Percentiles rank a stretch among this genome's conserved stretches.
Conservation (phyloP, 2,329 filamentous ascomycete species). For the Hymenoscyphus infarciens region DNA sequence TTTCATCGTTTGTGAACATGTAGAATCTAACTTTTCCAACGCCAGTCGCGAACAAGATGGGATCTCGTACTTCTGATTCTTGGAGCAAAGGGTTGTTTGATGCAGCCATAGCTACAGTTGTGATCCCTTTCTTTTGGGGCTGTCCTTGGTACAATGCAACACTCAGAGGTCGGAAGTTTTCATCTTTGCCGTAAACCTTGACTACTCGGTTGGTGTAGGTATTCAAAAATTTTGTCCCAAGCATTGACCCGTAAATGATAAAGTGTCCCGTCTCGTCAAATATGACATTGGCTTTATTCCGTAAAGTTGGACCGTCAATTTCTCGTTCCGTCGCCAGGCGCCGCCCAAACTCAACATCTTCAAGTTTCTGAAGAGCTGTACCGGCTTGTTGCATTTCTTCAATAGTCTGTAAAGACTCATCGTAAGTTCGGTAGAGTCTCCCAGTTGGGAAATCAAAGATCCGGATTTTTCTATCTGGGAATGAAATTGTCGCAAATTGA, state of each 20-base stretch:
- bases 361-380: conserved; percentile 73
- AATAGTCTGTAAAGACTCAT: conserved; percentile 85
- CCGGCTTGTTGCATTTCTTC: conserved; percentile 97
- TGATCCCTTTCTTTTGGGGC: conserved; percentile 87
- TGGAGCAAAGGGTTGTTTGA: conserved; percentile 89
- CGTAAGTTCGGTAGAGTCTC: conserved; percentile 88
- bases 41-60: conserved; percentile 80
- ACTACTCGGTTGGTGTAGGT: conserved; percentile 91
- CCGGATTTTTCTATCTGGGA: conserved; percentile 89
- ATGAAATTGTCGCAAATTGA: conserved; percentile 83
- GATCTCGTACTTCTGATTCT: conserved; percentile 86
- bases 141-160: conserved; percentile 90
- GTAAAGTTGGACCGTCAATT: conserved; percentile 66
- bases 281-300: conserved; percentile 75
- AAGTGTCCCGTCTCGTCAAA: conserved; percentile 98
- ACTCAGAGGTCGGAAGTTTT: conserved; percentile 79
- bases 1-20: conserved; percentile 91
- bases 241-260: conserved; percentile 86
- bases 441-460: conserved; percentile 89
- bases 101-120: conserved; percentile 96
- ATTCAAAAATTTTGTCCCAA: conserved; percentile 93
- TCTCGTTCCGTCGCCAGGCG: conserved; percentile 83
- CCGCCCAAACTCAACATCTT: conserved; percentile 88
- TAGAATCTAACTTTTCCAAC: conserved; percentile 91
- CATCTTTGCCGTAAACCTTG: conserved; percentile 85